Percentiles rank a stretch among this genome's conserved stretches.
These are phyloP conservation scores for Kwoniella sp. DNA, from an alignment of 768 basidiomycete species.

Conservation along the genomic window DNA sequence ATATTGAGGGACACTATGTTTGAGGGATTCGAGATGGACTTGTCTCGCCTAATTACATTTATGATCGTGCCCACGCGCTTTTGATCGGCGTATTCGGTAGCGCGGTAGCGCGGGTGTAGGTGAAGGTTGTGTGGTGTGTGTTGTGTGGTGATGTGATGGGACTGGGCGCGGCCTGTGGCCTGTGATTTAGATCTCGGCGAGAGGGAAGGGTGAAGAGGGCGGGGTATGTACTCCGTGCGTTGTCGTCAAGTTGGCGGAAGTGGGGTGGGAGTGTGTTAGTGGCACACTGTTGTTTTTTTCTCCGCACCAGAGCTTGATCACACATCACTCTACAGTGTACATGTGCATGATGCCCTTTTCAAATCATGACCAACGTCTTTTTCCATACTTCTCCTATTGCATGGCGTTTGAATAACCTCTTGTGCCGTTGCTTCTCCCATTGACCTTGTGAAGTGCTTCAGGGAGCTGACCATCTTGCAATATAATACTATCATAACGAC, in stretches of 20 bases:
- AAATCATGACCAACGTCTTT: too few relatives aligned
- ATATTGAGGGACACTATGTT: too few relatives aligned
- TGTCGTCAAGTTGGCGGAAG: slow-evolving; percentile 4
- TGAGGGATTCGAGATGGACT: too few relatives aligned
- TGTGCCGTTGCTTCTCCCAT: too few relatives aligned
- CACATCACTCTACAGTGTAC: background rate
- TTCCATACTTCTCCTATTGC: background rate
- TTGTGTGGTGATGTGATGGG: too few relatives aligned
- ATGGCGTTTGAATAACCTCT: too few relatives aligned
- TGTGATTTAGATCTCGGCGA: too few relatives aligned
- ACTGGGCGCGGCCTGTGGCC: too few relatives aligned
- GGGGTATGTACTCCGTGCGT: background rate
- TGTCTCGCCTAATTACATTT: too few relatives aligned
- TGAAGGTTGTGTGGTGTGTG: slow-evolving; percentile 5
- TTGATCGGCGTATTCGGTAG: background rate
- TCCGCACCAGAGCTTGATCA: background rate
- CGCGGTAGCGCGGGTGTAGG: too few relatives aligned
- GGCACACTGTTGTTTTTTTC: background rate
- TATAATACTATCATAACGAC: background rate
- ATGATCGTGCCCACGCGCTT: background rate
- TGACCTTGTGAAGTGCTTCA: too few relatives aligned
- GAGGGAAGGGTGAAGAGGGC: background rate
- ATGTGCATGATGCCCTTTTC: background rate
- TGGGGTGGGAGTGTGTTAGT: background rate
- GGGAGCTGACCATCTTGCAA: too few relatives aligned